phyloP scores from a whole-genome alignment of 768 basidiomycete genomes.

The Lenzites betulinus region DNA sequence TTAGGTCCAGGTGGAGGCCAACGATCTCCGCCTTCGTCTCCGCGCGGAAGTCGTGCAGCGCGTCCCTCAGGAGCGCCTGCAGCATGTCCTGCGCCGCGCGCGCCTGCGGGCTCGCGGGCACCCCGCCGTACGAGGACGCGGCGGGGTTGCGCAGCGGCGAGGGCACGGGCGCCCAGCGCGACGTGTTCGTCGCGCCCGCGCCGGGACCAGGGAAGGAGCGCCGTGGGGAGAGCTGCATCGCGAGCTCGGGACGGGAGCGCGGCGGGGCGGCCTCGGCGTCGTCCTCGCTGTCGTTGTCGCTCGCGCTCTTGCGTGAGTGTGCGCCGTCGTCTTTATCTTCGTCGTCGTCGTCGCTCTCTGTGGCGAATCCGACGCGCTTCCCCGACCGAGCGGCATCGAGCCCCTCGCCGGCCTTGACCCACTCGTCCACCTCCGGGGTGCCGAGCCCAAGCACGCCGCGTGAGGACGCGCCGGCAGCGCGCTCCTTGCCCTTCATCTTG shows the following conservation, averaged over 20 bases:
- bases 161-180: constrained; percentile 23
- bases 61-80: constrained; percentile 65
- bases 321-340: constrained; percentile 4
- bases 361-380: constrained; percentile 53
- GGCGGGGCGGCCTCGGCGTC: constrained; percentile 10
- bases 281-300: constrained; percentile 25
- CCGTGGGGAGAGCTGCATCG: constrained; percentile 31
- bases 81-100: constrained; percentile 59
- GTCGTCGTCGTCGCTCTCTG: constrained; percentile 25
- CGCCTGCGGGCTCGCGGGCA: constrained; percentile 41
- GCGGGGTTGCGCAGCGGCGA: constrained; percentile 34
- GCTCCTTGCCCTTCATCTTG: constrained; percentile 26
- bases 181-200: constrained; percentile 1
- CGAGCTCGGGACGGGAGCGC: constrained; percentile 15
- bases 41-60: constrained; percentile 71
- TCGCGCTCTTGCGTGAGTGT: not conserved
- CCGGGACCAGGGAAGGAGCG: constrained; percentile 37
- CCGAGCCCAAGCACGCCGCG: constrained; percentile 41
- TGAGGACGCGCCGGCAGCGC: constrained; percentile 26
- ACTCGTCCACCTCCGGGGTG: constrained; percentile 53
- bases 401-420: constrained; percentile 48
- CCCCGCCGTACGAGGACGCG: not conserved
- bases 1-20: constrained; percentile 72
- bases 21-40: constrained; percentile 74
- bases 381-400: constrained; percentile 32